These are phyloP conservation scores for Cordyceps cateniannulata DNA, from an alignment of 2,329 filamentous ascomycete genomes.

Conservation along the genomic window DNA sequence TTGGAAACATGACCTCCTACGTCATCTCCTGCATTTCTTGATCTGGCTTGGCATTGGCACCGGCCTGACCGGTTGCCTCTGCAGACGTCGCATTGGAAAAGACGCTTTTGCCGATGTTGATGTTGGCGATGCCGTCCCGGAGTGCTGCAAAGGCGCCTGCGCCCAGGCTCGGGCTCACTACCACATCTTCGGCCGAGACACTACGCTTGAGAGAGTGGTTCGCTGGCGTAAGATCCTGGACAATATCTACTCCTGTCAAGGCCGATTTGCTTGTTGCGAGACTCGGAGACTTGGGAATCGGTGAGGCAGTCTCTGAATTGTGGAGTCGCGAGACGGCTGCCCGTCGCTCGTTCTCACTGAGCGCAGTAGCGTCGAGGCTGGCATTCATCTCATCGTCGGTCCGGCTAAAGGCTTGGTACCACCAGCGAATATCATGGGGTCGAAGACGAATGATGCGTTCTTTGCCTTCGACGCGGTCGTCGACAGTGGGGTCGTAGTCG, in stretches of 20 bases:
- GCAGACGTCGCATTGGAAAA: constrained; percentile 25
- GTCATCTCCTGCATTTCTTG: constrained; percentile 41
- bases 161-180: constrained; percentile 13
- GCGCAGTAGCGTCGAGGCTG: constrained; percentile 47
- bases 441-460: constrained; percentile 81
- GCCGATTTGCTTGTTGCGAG: constrained; percentile 44
- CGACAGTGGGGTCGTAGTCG: constrained; percentile 65
- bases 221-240: constrained; percentile 44
- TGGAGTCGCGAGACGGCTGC: constrained; percentile 30
- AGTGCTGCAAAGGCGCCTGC: constrained; percentile 39
- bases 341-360: constrained; percentile 38
- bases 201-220: constrained; percentile 36
- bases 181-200: constrained; percentile 33
- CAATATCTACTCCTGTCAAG: constrained; percentile 52
- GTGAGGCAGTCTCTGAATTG: constrained; percentile 21
- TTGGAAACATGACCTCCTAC: constrained; percentile 36
- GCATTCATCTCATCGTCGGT: constrained; percentile 92
- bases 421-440: constrained; percentile 80
- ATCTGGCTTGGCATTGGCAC: constrained; percentile 23
- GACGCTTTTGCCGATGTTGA: constrained; percentile 43
- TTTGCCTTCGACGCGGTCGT: constrained; percentile 72
- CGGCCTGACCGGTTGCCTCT: constrained; percentile 21
- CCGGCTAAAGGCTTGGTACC: constrained; percentile 80
- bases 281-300: constrained; percentile 33
- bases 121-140: constrained; percentile 40